These are phyloP conservation scores for Geum urbanum DNA, from an alignment of 306 rosid species.

Conservation along the genomic window DNA sequence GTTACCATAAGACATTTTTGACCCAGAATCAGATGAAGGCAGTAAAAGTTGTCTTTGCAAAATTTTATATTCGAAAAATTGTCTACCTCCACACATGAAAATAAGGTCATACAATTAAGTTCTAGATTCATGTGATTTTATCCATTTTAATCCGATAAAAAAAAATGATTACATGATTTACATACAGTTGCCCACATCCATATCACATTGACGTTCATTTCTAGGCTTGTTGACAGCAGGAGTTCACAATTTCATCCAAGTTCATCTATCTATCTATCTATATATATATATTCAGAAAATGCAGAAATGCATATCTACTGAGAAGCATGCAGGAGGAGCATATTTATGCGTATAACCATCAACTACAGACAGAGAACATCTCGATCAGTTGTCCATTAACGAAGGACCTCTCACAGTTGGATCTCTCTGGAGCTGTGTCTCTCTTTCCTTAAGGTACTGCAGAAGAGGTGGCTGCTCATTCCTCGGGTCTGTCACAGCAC, in stretches of 20 bases:
- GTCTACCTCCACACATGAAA: too few species aligned
- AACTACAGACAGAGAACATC: background rate
- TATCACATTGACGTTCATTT: constrained; percentile 19
- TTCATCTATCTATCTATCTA: constrained; percentile 22
- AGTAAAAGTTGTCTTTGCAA: too few species aligned
- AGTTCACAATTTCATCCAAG: constrained; percentile 27
- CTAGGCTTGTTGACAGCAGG: background rate
- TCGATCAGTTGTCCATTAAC: constrained; percentile 64
- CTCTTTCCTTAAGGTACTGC: constrained; percentile 67
- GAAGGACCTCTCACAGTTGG: constrained; percentile 49
- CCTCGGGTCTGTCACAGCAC: constrained; percentile 52
- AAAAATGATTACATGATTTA: background rate
- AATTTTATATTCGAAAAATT: too few species aligned
- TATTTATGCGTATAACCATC: background rate
- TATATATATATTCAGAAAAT: background rate
- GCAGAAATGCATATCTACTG: too few species aligned
- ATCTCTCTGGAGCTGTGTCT: constrained; percentile 66
- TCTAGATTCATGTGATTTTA: too few species aligned
- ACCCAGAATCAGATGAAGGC: too few species aligned
- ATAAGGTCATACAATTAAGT: too few species aligned
- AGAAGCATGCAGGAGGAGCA: background rate
- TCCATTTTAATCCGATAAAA: too few species aligned
- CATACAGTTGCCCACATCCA: background rate
- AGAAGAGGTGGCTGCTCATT: constrained; percentile 68
- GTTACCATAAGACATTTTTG: too few species aligned